phyloP scores from a whole-genome alignment of 2,329 filamentous ascomycete species.

The Fusarium equiseti region DNA sequence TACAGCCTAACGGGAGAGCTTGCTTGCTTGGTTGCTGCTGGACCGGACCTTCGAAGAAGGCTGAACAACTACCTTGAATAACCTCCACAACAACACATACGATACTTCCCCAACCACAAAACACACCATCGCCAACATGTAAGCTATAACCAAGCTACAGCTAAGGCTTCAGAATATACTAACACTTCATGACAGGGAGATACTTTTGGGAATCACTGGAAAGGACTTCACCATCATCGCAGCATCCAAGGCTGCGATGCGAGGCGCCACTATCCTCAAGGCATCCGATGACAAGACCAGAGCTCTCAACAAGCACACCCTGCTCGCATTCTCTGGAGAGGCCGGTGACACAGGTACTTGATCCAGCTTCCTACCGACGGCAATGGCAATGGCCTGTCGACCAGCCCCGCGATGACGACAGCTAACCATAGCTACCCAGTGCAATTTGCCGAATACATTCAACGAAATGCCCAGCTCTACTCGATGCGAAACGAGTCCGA shows the following conservation, averaged over 20 bases:
- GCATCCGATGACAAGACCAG: constrained; percentile 96
- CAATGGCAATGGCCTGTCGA: constrained; percentile 10
- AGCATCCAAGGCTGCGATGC: constrained; percentile 97
- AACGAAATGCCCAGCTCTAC: constrained; percentile 98
- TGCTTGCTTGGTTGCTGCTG: constrained; percentile 46
- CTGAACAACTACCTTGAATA: constrained; percentile 37
- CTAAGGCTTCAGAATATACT: constrained; percentile 27
- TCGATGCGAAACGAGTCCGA: constrained; percentile 98
- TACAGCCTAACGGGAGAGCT: constrained; percentile 54
- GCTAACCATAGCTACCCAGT: constrained; percentile 66
- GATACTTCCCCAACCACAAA: constrained; percentile 24
- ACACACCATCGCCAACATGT: constrained; percentile 45
- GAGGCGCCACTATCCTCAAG: constrained; percentile 96
- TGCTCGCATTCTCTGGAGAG: constrained; percentile 96
- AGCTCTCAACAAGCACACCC: constrained; percentile 88
- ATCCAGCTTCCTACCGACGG: not conserved
- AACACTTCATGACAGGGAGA: constrained; percentile 75
- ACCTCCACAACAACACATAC: constrained; percentile 37
- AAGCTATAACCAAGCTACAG: constrained; percentile 29
- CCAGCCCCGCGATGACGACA: constrained; percentile 19
- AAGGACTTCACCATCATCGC: constrained; percentile 99
- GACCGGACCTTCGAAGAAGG: constrained; percentile 41
- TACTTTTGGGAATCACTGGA: constrained; percentile 96
- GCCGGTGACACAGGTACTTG: constrained; percentile 88
- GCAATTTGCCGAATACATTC: constrained; percentile 99